A percentile compares a stretch with the other conserved stretches of the same genome.
phyloP scores from a whole-genome alignment of 257 asterid genomes.

The Rehmannia glutinosa region DNA sequence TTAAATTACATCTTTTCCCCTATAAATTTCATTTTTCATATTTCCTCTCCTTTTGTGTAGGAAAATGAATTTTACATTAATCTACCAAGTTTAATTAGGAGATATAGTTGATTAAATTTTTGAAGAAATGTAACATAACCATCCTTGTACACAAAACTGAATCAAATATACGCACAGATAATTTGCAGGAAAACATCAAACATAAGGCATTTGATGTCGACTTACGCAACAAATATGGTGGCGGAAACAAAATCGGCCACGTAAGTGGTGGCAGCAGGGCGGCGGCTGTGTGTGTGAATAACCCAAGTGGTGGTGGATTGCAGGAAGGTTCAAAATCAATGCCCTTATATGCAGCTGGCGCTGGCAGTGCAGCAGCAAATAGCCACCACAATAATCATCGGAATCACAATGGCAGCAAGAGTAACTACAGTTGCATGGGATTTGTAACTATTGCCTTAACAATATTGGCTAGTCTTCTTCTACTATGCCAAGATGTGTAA shows the following conservation, averaged over 20 bases:
- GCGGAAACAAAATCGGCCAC: background rate
- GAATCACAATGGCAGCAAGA: constrained; percentile 1
- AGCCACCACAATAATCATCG: background rate
- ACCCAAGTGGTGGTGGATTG: background rate
- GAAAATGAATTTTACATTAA: too few species aligned
- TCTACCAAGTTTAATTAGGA: too few species aligned
- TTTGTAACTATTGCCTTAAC: background rate
- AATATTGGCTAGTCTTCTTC: constrained; percentile 1
- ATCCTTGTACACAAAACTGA: too few species aligned
- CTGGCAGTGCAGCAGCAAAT: background rate
- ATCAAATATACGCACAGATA: background rate
- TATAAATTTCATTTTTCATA: too few species aligned
- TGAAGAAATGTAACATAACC: too few species aligned
- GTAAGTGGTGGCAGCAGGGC: background rate
- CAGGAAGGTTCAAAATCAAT: background rate
- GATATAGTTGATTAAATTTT: too few species aligned
- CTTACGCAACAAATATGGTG: background rate
- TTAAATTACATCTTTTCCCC: too few species aligned
- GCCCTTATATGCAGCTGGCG: constrained; percentile 4
- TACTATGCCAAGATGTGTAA: background rate
- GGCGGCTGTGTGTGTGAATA: background rate
- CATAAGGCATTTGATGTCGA: too few species aligned
- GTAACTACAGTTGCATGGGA: background rate
- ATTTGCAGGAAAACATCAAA: background rate
- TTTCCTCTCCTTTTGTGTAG: too few species aligned